Evolutionary conservation across 2,329 filamentous ascomycete species (phyloP), one percentile per base, ranked within the genome.

Genomic region (Acrodontium crateriforme): DNA sequence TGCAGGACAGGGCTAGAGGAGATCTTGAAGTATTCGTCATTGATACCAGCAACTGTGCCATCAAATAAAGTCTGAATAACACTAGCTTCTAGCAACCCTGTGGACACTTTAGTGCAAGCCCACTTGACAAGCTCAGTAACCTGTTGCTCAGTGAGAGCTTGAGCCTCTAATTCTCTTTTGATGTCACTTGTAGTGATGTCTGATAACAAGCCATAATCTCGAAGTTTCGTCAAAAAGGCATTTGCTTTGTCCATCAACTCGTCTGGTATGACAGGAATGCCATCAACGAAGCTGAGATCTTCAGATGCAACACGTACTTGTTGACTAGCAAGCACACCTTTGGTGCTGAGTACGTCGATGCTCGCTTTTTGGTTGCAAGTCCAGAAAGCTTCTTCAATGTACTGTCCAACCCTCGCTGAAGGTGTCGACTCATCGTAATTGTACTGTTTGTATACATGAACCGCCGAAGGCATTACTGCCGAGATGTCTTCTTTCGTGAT

Each of bases 361-460:
- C 72, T 77, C 2, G 82, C 74, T 38, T 77, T 78, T 49, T 73
- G 77, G 46, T 80, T 89, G 37, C 82, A 85, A 18, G 74, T 91
- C 89, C 89, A 98, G 50, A 98, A 98, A 0, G 84, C 81, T 54
- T 94, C 82, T 47, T 94, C 85, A 29, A 98, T 82, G 36, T 82
- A 78, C 46, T 83, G 74, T 0, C 84, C 82, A 12, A 95, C 79
- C 35, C 80, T 69, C 1, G 69, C 69, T 36, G 80, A 91, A 1
- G 89, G 89, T 0, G 91, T 95, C 2, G 89, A 94, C 46, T 93
- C 82, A 19, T 67, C 69, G 41, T 89, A 92, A 0, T 79, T 81
- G 50, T 89, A 98, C 11, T 89, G 87, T 41, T 82, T 80, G 35
- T 89, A 67, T 3, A 78, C 76, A 49, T 94, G 85, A 11, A 83